Percentiles rank a stretch among this genome's conserved stretches.
Conservation (phyloP, 257 asterid genomes). For the Fraxinus quadrangulata region DNA sequence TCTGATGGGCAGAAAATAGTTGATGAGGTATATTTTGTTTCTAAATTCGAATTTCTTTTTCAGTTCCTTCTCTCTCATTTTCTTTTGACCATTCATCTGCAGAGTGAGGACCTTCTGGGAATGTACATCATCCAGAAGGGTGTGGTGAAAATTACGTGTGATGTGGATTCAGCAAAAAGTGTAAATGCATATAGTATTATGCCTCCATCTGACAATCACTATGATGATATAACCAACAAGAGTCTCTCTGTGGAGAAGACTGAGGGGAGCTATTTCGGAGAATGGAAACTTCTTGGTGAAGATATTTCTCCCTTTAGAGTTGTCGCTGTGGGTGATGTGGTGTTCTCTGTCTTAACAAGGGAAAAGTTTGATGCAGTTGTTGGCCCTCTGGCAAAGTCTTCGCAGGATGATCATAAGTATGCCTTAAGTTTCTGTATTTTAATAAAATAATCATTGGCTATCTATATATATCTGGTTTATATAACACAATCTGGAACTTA, state of each 20-base stretch:
- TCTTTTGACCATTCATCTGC: slow-evolving; percentile 28
- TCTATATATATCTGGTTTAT: slow-evolving; percentile 6
- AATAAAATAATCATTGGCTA: background rate
- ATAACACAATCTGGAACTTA: background rate
- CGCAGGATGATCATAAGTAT: slow-evolving; percentile 72
- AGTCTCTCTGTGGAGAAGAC: slow-evolving; percentile 61
- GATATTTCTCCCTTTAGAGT: slow-evolving; percentile 49
- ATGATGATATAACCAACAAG: slow-evolving; percentile 38
- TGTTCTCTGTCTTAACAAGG: slow-evolving; percentile 76
- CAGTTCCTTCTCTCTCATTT: slow-evolving; percentile 29
- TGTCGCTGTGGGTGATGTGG: slow-evolving; percentile 75
- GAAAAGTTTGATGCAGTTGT: slow-evolving; percentile 81
- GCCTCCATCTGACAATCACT: slow-evolving; percentile 49
- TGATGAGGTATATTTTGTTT: slow-evolving; percentile 50
- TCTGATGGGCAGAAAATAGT: slow-evolving; percentile 68
- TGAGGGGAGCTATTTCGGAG: slow-evolving; percentile 93
- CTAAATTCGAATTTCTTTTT: slow-evolving; percentile 13
- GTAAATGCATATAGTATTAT: slow-evolving; percentile 62
- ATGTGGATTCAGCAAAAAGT: slow-evolving; percentile 42
- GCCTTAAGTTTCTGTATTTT: slow-evolving; percentile 26
- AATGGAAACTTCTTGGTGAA: slow-evolving; percentile 87
- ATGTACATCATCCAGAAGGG: slow-evolving; percentile 84
- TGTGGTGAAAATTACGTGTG: slow-evolving; percentile 56
- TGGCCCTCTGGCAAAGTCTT: slow-evolving; percentile 70
- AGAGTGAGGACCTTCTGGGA: slow-evolving; percentile 71